A percentile compares a stretch with the other conserved stretches of the same genome.
These are phyloP conservation scores for Linum trigynum DNA, from an alignment of 345 rosid genomes.

Conservation along the genomic window DNA sequence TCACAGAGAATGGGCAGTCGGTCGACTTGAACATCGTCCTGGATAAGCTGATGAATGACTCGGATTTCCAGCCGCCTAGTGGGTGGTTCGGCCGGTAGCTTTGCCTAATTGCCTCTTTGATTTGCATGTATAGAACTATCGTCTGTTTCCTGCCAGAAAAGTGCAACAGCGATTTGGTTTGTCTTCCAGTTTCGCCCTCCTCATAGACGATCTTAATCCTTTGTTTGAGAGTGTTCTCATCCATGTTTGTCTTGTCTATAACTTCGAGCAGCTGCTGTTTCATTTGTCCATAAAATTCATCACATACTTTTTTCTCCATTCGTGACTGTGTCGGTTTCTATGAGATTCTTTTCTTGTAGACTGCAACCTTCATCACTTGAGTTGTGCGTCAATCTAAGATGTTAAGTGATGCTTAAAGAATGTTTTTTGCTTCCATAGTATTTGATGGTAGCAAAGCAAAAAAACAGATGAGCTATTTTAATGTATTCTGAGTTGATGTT, in stretches of 20 bases:
- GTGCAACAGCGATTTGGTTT: neutral
- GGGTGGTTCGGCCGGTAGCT: constrained; percentile 66
- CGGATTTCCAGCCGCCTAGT: constrained; percentile 60
- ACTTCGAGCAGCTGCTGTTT: neutral
- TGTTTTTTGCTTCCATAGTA: too few species aligned
- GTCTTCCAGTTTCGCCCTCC: neutral
- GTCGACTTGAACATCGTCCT: constrained; percentile 84
- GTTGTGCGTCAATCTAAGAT: too few species aligned
- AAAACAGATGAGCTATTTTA: too few species aligned
- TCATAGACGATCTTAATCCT: neutral
- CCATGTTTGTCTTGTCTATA: neutral
- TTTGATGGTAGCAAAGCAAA: too few species aligned
- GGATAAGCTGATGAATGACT: constrained; percentile 88
- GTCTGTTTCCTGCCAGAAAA: neutral
- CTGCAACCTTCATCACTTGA: neutral
- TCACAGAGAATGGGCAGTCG: constrained; percentile 78
- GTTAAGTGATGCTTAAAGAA: too few species aligned
- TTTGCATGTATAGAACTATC: neutral
- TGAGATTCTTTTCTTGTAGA: neutral
- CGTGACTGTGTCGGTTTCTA: neutral
- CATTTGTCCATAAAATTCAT: neutral
- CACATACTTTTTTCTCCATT: neutral
- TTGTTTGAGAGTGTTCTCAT: neutral
- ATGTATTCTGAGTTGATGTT: too few species aligned
- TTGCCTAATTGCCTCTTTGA: neutral